Percentiles rank a stretch among this genome's conserved stretches.
Evolutionary conservation across 805 yeast genomes (phyloP).

Genomic region (Grigorovia humatica): DNA sequence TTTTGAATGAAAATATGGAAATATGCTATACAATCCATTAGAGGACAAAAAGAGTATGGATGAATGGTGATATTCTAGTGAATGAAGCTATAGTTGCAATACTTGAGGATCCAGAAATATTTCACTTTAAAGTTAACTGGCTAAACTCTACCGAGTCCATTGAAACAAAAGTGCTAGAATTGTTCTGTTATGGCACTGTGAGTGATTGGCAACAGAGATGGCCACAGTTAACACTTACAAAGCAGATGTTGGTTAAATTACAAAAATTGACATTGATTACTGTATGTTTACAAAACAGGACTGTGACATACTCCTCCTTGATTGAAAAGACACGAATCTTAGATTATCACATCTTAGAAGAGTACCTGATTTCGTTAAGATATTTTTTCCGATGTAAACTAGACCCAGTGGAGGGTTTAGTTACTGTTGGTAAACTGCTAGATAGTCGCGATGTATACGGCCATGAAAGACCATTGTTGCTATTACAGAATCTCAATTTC

Average conservation of each 20-base stretch:
- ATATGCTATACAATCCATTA: neutral
- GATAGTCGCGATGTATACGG: constrained; percentile 24
- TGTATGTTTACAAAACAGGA: constrained; percentile 12
- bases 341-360: constrained; percentile 12
- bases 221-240: constrained; percentile 3
- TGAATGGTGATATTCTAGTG: neutral
- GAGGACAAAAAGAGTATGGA: neutral
- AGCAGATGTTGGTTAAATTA: constrained; percentile 14
- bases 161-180: constrained; percentile 13
- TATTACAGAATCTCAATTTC: neutral
- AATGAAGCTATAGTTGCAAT: neutral
- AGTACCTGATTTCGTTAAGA: constrained; percentile 14
- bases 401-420: constrained; percentile 14
- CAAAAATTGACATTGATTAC: constrained; percentile 16
- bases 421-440: constrained; percentile 7
- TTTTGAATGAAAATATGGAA: neutral
- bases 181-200: constrained; percentile 22
- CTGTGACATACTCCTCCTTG: constrained; percentile 10
- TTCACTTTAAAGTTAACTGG: constrained; percentile 23
- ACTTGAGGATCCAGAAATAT: constrained; percentile 14
- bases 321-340: constrained; percentile 8
- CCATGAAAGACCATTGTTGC: constrained; percentile 9
- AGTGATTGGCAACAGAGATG: constrained; percentile 7
- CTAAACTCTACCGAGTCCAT: constrained; percentile 4
- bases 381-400: constrained; percentile 12